Evolutionary conservation across 768 basidiomycete genomes (phyloP), one percentile per base, ranked within the genome.

Genomic region (Bullera alba): DNA sequence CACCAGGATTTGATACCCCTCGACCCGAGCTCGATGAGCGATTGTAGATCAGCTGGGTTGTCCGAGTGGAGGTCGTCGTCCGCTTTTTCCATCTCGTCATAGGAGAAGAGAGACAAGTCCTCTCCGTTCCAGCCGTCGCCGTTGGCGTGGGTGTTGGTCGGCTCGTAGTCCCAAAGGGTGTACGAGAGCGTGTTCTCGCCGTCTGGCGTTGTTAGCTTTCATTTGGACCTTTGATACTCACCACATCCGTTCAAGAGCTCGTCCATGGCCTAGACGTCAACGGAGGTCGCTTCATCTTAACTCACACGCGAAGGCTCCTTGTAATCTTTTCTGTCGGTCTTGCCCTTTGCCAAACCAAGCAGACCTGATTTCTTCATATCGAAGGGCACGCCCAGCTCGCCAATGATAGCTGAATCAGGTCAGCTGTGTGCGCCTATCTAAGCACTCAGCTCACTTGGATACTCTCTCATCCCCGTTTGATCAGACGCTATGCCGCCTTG

Each of bases 141-240:
- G 85, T 85, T 90, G 58, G 79, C 75, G 66, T 96, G 89, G 22
- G 77, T 78, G 62, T 71, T 70, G 41, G 67, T 63, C 0, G 85
- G 76, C 52, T 85, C 84, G 67, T 92, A 95, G 28, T 83, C 86
- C 91, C 91, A 95, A 7, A 88, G 74, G 39, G 89, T 90, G 70
- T 81, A 93, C 60, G 78, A 87, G 51, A 92, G 71, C 29, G 71
- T 78, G 58, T 88, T 88, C 8, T 73, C 67, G 0, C 87, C 90
- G 67, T 95, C 91, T 4, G 79, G 85, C 56, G 85, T 84, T 2
- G 87, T 37, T 42, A 50, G 28, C 87, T 84, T 51, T 77, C 76
- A 55, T 79, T 71, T 38, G 78, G 79, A 25, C 46, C 82, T 82
- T 17, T 75, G 72, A 65, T 29, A 87, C 54, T 74, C 73, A 71